phyloP scores from a whole-genome alignment of 352 stramenopile genomes.

The Globisporangium apiculatum region DNA sequence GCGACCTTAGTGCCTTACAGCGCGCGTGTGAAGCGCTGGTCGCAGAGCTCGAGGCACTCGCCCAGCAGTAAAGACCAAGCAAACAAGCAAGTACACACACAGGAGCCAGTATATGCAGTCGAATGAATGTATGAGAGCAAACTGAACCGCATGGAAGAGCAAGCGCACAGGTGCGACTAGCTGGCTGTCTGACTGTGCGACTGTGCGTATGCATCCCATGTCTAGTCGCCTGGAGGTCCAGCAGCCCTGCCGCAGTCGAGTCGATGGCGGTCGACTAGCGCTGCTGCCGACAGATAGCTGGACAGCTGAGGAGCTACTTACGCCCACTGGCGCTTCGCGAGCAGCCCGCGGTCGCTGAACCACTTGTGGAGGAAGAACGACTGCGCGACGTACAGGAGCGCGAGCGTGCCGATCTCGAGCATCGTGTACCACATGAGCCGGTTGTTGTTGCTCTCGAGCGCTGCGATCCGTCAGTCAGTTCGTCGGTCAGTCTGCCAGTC shows the following conservation, averaged over 20 bases:
- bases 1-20: not conserved
- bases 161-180: too few species aligned
- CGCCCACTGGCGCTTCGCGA: slow-evolving; percentile 67
- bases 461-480: slow-evolving; percentile 15
- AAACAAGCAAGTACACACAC: too few species aligned
- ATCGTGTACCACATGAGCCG: slow-evolving; percentile 77
- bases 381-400: slow-evolving; percentile 63
- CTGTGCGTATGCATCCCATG: not conserved
- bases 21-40: slow-evolving; percentile 4
- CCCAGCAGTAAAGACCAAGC: too few species aligned
- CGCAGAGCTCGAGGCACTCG: slow-evolving; percentile 3
- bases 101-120: too few species aligned
- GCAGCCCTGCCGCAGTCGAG: too few species aligned
- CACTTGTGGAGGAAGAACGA: slow-evolving; percentile 81
- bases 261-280: too few species aligned
- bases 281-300: too few species aligned
- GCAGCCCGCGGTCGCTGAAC: slow-evolving; percentile 69
- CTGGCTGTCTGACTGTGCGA: too few species aligned
- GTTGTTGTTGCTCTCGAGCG: slow-evolving; percentile 68
- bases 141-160: too few species aligned
- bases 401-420: slow-evolving; percentile 57
- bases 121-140: too few species aligned
- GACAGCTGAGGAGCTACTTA: slow-evolving; percentile 12
- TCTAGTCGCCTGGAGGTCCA: too few species aligned
- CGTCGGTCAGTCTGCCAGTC: too few species aligned